Conservation (phyloP, 78 protist genomes). For the Anaeramoeba flamelloides region DNA sequence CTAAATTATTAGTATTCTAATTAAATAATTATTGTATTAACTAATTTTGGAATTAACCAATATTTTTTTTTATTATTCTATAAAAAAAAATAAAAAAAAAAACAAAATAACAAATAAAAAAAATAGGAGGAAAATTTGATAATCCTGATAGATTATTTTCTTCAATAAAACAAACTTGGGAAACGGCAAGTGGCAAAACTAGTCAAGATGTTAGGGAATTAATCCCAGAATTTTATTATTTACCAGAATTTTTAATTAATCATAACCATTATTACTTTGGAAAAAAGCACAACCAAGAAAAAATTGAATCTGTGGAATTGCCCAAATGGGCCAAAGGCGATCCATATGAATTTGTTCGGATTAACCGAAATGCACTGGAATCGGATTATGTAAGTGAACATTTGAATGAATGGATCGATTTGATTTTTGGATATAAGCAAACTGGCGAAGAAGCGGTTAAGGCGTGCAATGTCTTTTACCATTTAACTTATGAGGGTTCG, state of each 20-base stretch:
- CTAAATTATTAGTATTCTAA: too few relatives aligned
- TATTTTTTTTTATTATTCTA: neutral
- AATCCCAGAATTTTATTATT: too few relatives aligned
- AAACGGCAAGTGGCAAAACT: too few relatives aligned
- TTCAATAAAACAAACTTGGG: slow-evolving; percentile 33
- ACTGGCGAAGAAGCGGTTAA: slow-evolving; percentile 42
- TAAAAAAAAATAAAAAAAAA: neutral
- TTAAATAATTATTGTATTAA: too few relatives aligned
- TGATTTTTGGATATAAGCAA: too few relatives aligned
- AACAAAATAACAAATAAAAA: slow-evolving; percentile 10
- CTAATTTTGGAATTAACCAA: too few relatives aligned
- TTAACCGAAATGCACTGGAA: too few relatives aligned
- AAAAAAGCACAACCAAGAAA: slow-evolving; percentile 35
- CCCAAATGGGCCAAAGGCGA: slow-evolving; percentile 93
- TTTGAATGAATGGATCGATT: too few relatives aligned
- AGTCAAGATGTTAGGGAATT: too few relatives aligned
- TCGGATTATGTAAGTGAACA: too few relatives aligned
- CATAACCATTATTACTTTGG: too few relatives aligned
- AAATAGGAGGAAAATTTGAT: slow-evolving; percentile 71
- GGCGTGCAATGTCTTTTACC: slow-evolving; percentile 65
- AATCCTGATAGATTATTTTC: slow-evolving; percentile 65
- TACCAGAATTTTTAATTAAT: too few relatives aligned
- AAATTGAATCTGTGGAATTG: slow-evolving; percentile 44
- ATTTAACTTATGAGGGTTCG: slow-evolving; percentile 45
- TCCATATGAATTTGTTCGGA: slow-evolving; percentile 40